Base-by-base conservation (phyloP, 1,284 basidiomycete genomes). In the Athelia sp. region DNA sequence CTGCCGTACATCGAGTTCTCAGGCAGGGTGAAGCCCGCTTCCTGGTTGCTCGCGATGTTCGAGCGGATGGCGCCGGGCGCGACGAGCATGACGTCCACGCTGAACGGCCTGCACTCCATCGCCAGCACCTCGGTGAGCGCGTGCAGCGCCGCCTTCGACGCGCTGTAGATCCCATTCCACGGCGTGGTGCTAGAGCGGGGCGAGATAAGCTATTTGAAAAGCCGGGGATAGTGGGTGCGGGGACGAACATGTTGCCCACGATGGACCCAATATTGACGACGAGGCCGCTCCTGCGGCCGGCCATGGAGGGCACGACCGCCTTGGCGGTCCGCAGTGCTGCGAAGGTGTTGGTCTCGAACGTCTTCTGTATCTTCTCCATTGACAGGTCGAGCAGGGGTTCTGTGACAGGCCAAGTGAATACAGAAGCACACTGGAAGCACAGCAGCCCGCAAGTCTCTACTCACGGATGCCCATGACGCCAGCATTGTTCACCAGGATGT, bases 261-360 rank as follows among this genome's bases (percentile, higher is more conserved):
- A 87, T 64, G 1, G 84, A 87, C 15, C 88, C 85, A 18, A 90
- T 78, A 59, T 90, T 90, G 47, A 91, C 74, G 50, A 92, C 79
- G 14, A 79, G 63, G 0, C 89, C 88, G 24, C 69, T 70, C 50
- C 70, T 71, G 35, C 72, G 73, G 45, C 74, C 58, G 4, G 83
- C 81, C 88, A 91, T 91, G 58, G 80, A 71, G 0, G 84, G 84
- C n/a, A 83, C 73, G 11, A 86, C 83, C 1, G 78, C 75, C 54
- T 81, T 80, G 11, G 79, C 73, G 24, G 87, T 63, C 8, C 83
- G 76, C 23, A 90, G 62, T 19, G 82, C 69, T 3, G 79, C 73
- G 56, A 82, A 82, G 1, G 79, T 76, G 56, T 90, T 90, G 4
- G 78, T 72, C 46, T 88, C 78, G 58, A 84, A 86, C 1, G 70